A percentile compares a stretch with the other conserved stretches of the same genome.
phyloP scores from a whole-genome alignment of 2,329 filamentous ascomycete species.

The Colletotrichum spinosum region DNA sequence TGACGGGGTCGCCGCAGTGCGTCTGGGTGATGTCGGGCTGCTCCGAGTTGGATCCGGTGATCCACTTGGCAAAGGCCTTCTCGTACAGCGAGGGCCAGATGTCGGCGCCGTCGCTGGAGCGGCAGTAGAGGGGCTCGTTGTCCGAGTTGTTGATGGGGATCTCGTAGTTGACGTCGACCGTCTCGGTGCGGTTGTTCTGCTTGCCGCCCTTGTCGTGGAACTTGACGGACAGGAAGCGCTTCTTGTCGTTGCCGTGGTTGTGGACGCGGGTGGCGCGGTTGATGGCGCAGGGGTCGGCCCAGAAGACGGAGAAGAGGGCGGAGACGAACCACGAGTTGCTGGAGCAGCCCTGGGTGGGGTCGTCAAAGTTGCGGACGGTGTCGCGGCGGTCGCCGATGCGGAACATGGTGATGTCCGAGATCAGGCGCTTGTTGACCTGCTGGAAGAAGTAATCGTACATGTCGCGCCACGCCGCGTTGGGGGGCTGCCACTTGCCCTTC shows the following conservation, averaged over 20 bases:
- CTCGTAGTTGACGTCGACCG: constrained; percentile 56
- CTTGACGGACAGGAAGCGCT: constrained; percentile 46
- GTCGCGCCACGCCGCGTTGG: constrained; percentile 55
- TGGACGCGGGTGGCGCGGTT: constrained; percentile 49
- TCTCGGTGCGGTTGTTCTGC: constrained; percentile 52
- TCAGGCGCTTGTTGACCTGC: constrained; percentile 45
- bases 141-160: constrained; percentile 58
- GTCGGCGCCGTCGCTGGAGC: constrained; percentile 53
- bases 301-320: constrained; percentile 58
- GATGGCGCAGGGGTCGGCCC: constrained; percentile 55
- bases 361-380: constrained; percentile 49
- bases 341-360: constrained; percentile 56
- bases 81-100: constrained; percentile 60
- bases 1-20: constrained; percentile 55
- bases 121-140: constrained; percentile 55
- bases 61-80: constrained; percentile 61
- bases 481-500: constrained; percentile 50
- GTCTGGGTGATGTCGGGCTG: constrained; percentile 55
- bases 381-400: constrained; percentile 40
- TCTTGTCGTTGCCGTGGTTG: constrained; percentile 42
- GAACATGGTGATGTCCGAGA: constrained; percentile 47
- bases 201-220: constrained; percentile 59
- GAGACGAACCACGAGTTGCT: constrained; percentile 58
- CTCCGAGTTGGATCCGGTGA: constrained; percentile 45
- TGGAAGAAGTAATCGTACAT: constrained; percentile 51